Percentiles rank a stretch among this genome's conserved stretches.
phyloP scores from a whole-genome alignment of 352 stramenopile genomes.

The Phytophthora lateralis region DNA sequence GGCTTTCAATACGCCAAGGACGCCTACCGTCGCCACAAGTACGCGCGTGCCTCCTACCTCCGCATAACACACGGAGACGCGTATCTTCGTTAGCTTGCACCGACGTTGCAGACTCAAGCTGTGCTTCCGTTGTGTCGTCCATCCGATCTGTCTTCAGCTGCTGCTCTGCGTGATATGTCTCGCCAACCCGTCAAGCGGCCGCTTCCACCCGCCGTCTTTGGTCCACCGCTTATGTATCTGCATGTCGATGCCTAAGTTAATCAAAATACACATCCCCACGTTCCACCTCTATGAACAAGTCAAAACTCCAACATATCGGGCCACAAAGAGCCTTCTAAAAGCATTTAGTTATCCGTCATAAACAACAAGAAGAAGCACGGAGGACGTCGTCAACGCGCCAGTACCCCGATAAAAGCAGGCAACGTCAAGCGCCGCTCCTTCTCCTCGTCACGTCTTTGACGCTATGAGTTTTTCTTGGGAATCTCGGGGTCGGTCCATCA shows the following conservation, averaged over 20 bases:
- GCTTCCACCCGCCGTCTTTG: slow-evolving; percentile 3
- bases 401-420: background rate
- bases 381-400: slow-evolving; percentile 1
- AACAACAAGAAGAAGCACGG: slow-evolving; percentile 11
- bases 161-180: slow-evolving; percentile 2
- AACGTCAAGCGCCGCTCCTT: no score
- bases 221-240: slow-evolving; percentile 14
- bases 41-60: slow-evolving; percentile 45
- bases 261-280: slow-evolving; percentile 18
- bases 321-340: slow-evolving; percentile 32
- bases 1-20: slow-evolving; percentile 63
- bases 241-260: slow-evolving; percentile 27
- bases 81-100: slow-evolving; percentile 33
- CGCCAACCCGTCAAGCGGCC: slow-evolving; percentile 5
- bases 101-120: slow-evolving; percentile 2
- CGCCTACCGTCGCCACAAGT: slow-evolving; percentile 47
- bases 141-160: slow-evolving; percentile 7
- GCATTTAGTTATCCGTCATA: slow-evolving; percentile 37
- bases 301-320: slow-evolving; percentile 18
- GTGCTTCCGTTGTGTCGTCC: slow-evolving; percentile 13
- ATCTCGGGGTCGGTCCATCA: slow-evolving; percentile 6
- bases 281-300: slow-evolving; percentile 1
- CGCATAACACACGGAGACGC: slow-evolving; percentile 26
- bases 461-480: slow-evolving; percentile 21
- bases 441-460: slow-evolving; percentile 20